Percentiles rank a stretch among this genome's conserved stretches.
Evolutionary conservation across 495 filamentous ascomycete species (phyloP).

Genomic region (Peziza echinospora): DNA sequence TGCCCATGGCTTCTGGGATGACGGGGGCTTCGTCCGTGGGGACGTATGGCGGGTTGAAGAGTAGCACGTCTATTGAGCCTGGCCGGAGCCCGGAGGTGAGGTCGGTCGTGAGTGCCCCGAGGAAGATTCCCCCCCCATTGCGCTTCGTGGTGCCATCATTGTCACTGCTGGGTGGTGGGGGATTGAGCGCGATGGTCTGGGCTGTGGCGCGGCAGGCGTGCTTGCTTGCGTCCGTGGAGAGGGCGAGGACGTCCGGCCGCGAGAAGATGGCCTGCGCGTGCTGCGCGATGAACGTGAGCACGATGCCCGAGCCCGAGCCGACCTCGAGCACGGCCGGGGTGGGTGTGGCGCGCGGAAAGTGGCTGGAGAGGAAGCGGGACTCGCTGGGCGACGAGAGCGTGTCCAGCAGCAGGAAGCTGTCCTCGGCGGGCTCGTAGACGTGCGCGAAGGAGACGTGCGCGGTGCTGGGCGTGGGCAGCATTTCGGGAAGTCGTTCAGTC

Average conservation of each 20-base stretch:
- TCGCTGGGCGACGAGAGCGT: conserved; percentile 39
- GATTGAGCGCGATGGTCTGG: conserved; percentile 31
- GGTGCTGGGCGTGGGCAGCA: background rate
- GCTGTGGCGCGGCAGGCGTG: conserved; percentile 51
- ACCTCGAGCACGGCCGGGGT: conserved; percentile 44
- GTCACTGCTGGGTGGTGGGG: conserved; percentile 3
- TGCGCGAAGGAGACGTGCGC: background rate
- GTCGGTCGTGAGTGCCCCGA: conserved; percentile 44
- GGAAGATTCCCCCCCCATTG: conserved; percentile 29
- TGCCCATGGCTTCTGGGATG: conserved; percentile 20
- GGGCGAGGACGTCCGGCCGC: conserved; percentile 40
- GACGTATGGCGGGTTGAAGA: conserved; percentile 96
- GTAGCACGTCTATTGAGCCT: conserved; percentile 49
- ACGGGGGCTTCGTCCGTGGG: conserved; percentile 52
- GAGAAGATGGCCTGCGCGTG: conserved; percentile 54
- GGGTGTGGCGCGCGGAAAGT: conserved; percentile 8
- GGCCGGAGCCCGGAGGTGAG: conserved; percentile 35
- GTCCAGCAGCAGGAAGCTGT: conserved; percentile 87
- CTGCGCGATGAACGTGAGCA: conserved; percentile 65
- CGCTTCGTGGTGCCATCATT: no score
- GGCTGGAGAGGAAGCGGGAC: conserved; percentile 10
- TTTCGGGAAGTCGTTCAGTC: no score
- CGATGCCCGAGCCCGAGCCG: conserved; percentile 75
- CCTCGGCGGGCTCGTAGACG: conserved; percentile 86
- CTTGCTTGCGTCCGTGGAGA: conserved; percentile 62